These are phyloP conservation scores for Baeospora myosura DNA, from an alignment of 1,284 basidiomycete genomes.

Conservation along the genomic window DNA sequence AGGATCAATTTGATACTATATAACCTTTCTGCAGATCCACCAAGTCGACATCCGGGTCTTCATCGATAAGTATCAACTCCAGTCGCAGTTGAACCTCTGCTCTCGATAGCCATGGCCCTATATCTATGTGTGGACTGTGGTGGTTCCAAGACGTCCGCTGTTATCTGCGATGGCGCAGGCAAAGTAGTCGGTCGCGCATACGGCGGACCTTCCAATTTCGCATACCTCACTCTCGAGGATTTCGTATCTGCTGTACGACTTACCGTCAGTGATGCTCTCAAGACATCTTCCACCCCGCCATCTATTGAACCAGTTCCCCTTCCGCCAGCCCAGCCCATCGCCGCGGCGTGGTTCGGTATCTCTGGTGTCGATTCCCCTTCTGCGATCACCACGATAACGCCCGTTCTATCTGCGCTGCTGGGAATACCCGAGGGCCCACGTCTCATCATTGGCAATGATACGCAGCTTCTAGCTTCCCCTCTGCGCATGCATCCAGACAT, in stretches of 20 bases:
- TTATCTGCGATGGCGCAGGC: conserved; percentile 49
- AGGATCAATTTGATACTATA: too few relatives aligned
- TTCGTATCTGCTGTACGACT: conserved; percentile 42
- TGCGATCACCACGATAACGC: conserved; percentile 45
- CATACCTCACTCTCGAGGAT: conserved; percentile 46
- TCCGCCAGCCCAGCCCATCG: conserved; percentile 35
- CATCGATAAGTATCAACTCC: background rate
- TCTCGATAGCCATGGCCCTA: conserved; percentile 36
- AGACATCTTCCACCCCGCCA: conserved; percentile 30
- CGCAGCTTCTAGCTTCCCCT: conserved; percentile 67
- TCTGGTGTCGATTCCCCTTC: conserved; percentile 69
- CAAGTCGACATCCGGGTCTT: background rate
- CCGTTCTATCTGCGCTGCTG: conserved; percentile 47
- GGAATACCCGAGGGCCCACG: conserved; percentile 43
- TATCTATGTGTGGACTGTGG: conserved; percentile 78
- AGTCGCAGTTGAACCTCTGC: background rate
- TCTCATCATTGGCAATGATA: conserved; percentile 66
- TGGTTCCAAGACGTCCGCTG: conserved; percentile 73
- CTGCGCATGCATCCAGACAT: conserved; percentile 51
- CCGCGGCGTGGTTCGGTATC: conserved; percentile 69
- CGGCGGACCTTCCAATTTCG: conserved; percentile 63
- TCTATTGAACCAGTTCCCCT: conserved; percentile 30
- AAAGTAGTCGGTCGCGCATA: conserved; percentile 52
- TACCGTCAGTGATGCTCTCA: conserved; percentile 49
- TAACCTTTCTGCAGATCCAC: too few relatives aligned